Base-by-base conservation (phyloP, 2,329 filamentous ascomycete genomes). In the Colletotrichum eremochloae region DNA sequence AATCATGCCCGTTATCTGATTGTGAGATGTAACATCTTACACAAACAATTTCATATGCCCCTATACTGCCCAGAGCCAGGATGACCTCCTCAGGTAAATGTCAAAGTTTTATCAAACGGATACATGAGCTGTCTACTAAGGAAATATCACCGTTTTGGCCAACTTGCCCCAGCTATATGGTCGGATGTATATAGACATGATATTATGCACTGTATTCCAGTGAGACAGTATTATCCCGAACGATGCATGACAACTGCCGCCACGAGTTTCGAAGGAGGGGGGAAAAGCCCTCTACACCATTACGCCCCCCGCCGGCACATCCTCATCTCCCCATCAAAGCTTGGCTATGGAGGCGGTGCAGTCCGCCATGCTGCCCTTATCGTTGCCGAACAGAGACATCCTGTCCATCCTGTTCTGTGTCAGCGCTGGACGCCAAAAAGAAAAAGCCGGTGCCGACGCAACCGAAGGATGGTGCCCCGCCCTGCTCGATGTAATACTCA, bases 381-480 rank as follows among this genome's bases (percentile, higher is more conserved):
- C 87, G 76, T 87, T 83, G 15, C 89, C 87, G 3, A 88, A 88
- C 8, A 90, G 83, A 2, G 89, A 79, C 53, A 84, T 87, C 40
- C 89, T 80, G 12, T 71, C 68, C 68, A 71, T 67, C 0, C 68
- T 71, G 12, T 12, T 12, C 2, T 2, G 3, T 2, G 56, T 67
- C 9, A 71, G 68, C 3, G 85, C 84, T 58, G 86, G 81, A 74
- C 88, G 88, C 9, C 86, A 40, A 81, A 81, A 20, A 11, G 5
- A 24, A 24, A 24, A 24, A 24, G 24, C 24, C 24, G 1, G 7
- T 3, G 44, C 7, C 20, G 20, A 24, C 18, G 20, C 3, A 4
- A 8, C 2, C 42, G 18, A 6, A 4, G 5, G 15, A 42, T 15
- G 14, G 40, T 2, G 0, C 40, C 40, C 40, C 5, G 6, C 36